Evolutionary conservation across 192 early-diverging fungal genomes (phyloP), one percentile per base, ranked within the genome.

Genomic region (Polychytrium aggregatum): DNA sequence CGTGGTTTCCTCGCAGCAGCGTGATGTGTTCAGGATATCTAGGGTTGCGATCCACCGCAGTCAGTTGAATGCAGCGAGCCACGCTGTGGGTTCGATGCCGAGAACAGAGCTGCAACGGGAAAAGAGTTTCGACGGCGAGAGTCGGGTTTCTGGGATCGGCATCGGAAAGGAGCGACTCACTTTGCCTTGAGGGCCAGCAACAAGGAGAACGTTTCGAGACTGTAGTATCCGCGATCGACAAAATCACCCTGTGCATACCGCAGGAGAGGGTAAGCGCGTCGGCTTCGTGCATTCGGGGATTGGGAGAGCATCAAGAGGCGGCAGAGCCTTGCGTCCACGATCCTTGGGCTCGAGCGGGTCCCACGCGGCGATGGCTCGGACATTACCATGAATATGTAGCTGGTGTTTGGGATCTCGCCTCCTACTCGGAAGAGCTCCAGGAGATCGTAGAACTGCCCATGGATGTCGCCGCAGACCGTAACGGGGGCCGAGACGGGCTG

Each of bases 321-420:
- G 5, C 33, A 21, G 3, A 30, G 28, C 27, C 5, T 27, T 5
- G 41, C 9, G 20, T 11, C 27, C 6, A 8, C 9, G 31, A 51
- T 7, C 31, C 6, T 33, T 4, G 31, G 4, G 31, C 6, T 11
- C 31, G 21, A 53, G 6, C 4, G 54, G 21, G 34, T 18, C 24
- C 18, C 16, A 55, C 0, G 31, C 24, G n/a, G n/a, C n/a, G n/a
- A n/a, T n/a, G n/a, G n/a, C n/a, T n/a, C n/a, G n/a, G n/a, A n/a
- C n/a, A n/a, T 37, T 49, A 90, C 87, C 91, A 98, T 95, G 62
- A 98, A 98, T 56, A 98, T 92, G 67, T 98, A 98, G 65, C 86
- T 85, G 17, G 89, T 95, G 53, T 79, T 76, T 31, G 92, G 88
- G 24, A 92, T 75, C 66, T 95, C 91, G 13, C 94, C 94, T 46